These are phyloP conservation scores for Schizopora paradoxa DNA, from an alignment of 1,284 basidiomycete species.

Conservation along the genomic window DNA sequence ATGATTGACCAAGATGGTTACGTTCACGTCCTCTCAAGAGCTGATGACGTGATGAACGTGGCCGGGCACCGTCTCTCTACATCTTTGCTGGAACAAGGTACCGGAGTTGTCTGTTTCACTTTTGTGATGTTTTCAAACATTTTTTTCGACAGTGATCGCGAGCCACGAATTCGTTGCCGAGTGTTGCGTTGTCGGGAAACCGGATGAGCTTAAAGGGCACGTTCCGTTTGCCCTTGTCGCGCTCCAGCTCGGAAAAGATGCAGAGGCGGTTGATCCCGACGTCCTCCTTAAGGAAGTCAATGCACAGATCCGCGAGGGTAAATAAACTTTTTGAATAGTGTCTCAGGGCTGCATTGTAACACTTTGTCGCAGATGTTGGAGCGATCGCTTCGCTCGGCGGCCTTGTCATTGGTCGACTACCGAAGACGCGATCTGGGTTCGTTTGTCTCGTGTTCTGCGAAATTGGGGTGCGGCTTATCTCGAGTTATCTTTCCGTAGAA, in stretches of 20 bases:
- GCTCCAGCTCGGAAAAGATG: background rate
- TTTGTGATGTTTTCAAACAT: background rate
- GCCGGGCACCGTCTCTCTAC: constrained; percentile 2
- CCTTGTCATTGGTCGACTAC: constrained; percentile 1
- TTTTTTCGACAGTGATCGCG: background rate
- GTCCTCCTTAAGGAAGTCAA: constrained; percentile 1
- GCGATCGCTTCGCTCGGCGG: constrained; percentile 2
- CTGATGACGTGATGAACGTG: constrained; percentile 5
- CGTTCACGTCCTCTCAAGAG: constrained; percentile 1
- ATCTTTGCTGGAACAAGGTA: constrained; percentile 4
- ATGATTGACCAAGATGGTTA: constrained; percentile 7
- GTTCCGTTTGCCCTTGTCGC: constrained; percentile 1
- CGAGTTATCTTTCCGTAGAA: background rate
- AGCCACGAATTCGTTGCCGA: constrained; percentile 4
- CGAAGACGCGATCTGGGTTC: constrained; percentile 2
- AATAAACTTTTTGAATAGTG: background rate
- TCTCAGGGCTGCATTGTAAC: background rate
- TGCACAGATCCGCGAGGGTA: background rate
- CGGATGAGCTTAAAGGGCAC: constrained; percentile 4
- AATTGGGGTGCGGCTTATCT: background rate
- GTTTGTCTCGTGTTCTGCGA: background rate
- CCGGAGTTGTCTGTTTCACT: background rate
- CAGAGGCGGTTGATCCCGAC: background rate
- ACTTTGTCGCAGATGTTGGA: background rate
- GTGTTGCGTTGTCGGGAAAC: constrained; percentile 5